Evolutionary conservation across 805 yeast species (phyloP), one percentile per base, ranked within the genome.

Genomic region (Candida quercuum): DNA sequence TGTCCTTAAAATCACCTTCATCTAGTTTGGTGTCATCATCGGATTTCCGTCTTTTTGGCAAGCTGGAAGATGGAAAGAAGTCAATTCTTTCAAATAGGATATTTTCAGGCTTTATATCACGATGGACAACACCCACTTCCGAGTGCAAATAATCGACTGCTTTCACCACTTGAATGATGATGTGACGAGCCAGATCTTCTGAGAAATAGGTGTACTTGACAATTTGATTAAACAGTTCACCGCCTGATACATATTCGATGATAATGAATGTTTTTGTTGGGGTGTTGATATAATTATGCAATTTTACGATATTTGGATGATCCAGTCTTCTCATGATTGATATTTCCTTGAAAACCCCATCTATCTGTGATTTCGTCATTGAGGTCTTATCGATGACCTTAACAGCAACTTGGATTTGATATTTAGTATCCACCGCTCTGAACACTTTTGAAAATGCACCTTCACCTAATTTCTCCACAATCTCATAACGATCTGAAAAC

Each of bases 81-180:
- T 69, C 76, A 38, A 81, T 78, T 11, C 83, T 81, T 38, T 72
- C 71, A 57, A 71, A 85, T 27, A 85, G 64, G 32, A 85, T 60
- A 51, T 85, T 85, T 52, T 85, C 95, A 0, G 94, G 91, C 54
- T 85, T 85, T 43, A 85, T 75, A 58, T 85, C 95, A 46, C 95
- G 67, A 60, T 85, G 95, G 24, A 84, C 94, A 36, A 85, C 76
- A 6, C 93, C 93, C 34, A 78, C 74, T 44, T 74, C 77, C 39
- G 74, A 77, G 58, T 85, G 95, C 49, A 85, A 58, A 56, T 82
- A 84, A 49, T 75, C 66, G 19, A 85, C 67, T 2, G 87, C 84
- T 20, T 70, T 59, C 3, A 81, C 78, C 25, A 83, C 73, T 53
- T 83, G 88, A 23, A 62, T 59, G 26, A 80, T 76, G 17, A 81